These are phyloP conservation scores for Lecanosticta acicola DNA, from an alignment of 2,329 filamentous ascomycete genomes.

Conservation along the genomic window DNA sequence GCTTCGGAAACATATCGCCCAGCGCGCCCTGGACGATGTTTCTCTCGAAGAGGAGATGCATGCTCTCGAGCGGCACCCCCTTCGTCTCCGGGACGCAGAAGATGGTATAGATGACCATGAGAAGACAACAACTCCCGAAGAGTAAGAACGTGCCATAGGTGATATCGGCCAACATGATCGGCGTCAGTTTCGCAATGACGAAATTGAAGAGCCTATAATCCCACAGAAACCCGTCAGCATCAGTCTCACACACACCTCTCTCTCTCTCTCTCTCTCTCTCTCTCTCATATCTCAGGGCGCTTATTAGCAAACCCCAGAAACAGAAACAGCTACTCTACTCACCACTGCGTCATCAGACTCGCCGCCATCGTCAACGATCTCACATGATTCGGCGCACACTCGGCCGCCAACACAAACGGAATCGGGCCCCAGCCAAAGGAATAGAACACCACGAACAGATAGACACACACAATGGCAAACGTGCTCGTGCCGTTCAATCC, in stretches of 20 bases:
- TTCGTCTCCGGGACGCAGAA: constrained; percentile 43
- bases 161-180: constrained; percentile 40
- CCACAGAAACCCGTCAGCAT: neutral
- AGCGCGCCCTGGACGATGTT: constrained; percentile 38
- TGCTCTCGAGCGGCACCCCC: constrained; percentile 39
- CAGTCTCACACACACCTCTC: too few species aligned
- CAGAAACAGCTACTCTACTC: too few species aligned
- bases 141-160: constrained; percentile 39
- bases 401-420: constrained; percentile 41
- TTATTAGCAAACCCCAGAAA: too few species aligned
- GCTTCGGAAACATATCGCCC: constrained; percentile 36
- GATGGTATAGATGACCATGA: constrained; percentile 40
- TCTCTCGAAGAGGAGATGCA: constrained; percentile 40
- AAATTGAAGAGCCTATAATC: constrained; percentile 30
- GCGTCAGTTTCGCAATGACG: constrained; percentile 30
- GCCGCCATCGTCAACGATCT: constrained; percentile 41
- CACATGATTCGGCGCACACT: constrained; percentile 31
- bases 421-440: constrained; percentile 44
- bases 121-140: constrained; percentile 38
- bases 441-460: constrained; percentile 45
- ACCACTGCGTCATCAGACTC: constrained; percentile 44
- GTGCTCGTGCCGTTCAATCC: constrained; percentile 49
- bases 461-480: constrained; percentile 49
- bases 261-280: too few species aligned
- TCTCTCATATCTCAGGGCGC: too few species aligned